Evolutionary conservation across 768 basidiomycete species (phyloP).

Genomic region (Coprinopsis cinerea): DNA sequence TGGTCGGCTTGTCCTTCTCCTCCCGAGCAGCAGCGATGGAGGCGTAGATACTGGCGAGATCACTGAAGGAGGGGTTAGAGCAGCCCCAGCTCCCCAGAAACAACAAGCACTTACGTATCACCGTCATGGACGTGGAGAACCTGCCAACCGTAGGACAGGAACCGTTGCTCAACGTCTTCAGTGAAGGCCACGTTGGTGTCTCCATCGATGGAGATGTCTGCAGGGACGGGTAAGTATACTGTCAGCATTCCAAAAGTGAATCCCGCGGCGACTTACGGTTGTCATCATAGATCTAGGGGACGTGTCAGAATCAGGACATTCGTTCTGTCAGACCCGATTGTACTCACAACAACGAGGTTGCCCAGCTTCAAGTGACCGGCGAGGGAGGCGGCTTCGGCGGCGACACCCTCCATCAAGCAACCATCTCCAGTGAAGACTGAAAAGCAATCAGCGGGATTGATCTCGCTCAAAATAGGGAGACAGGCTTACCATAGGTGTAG

Average conservation of each 20-base stretch:
- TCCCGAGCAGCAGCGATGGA: constrained; percentile 74
- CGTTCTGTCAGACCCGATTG: too few species aligned
- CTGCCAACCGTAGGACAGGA: constrained; percentile 91
- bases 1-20: constrained; percentile 77
- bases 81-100: background rate
- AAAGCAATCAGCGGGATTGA: too few species aligned
- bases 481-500: constrained; percentile 84
- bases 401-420: constrained; percentile 95
- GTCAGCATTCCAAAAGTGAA: background rate
- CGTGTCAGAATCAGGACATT: background rate
- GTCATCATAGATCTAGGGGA: constrained; percentile 96
- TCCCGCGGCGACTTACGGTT: constrained; percentile 73
- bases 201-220: constrained; percentile 96
- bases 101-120: constrained; percentile 46
- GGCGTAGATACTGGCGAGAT: constrained; percentile 69
- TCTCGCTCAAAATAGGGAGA: too few species aligned
- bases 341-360: constrained; percentile 82
- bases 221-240: background rate
- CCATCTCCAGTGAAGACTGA: constrained; percentile 95
- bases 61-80: constrained; percentile 34
- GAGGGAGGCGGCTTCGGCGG: constrained; percentile 87
- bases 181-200: constrained; percentile 91
- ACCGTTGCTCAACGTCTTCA: constrained; percentile 85
- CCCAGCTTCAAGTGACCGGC: constrained; percentile 93
- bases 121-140: constrained; percentile 81